These are phyloP conservation scores for Leccinum angustisporum DNA, from an alignment of 1,284 basidiomycete species.

Conservation along the genomic window DNA sequence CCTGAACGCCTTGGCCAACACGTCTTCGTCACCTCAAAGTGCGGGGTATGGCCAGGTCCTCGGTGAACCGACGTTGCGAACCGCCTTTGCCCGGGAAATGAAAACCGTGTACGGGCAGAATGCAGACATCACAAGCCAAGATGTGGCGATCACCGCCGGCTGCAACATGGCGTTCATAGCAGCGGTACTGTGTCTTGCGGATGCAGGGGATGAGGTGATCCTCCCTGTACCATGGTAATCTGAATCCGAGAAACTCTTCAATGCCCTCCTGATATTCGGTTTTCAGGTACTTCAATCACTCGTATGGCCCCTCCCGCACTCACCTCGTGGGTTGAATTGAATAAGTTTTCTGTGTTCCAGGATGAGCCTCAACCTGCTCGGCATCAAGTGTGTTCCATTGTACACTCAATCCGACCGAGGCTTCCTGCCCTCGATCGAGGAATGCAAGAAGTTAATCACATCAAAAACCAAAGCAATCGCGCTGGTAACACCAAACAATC, in stretches of 20 bases:
- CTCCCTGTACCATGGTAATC: conserved; percentile 74
- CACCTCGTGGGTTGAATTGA: conserved; percentile 1
- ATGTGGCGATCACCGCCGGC: conserved; percentile 65
- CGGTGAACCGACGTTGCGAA: conserved; percentile 61
- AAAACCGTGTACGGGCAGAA: conserved; percentile 55
- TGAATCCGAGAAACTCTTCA: background rate
- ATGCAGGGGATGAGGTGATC: conserved; percentile 74
- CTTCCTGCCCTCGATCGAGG: conserved; percentile 59
- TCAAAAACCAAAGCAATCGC: conserved; percentile 67
- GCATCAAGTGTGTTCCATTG: conserved; percentile 63
- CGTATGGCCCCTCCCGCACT: conserved; percentile 40
- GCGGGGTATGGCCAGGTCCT: conserved; percentile 67
- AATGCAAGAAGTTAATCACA: conserved; percentile 53
- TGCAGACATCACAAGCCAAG: conserved; percentile 49
- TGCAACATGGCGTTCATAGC: conserved; percentile 75
- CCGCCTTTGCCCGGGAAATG: conserved; percentile 67
- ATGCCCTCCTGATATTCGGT: conserved; percentile 10
- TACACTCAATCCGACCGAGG: conserved; percentile 53
- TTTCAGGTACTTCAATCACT: conserved; percentile 74
- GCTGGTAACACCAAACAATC: conserved; percentile 77
- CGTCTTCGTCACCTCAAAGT: conserved; percentile 46
- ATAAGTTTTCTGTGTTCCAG: conserved; percentile 34
- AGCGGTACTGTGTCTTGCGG: conserved; percentile 63
- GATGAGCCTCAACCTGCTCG: conserved; percentile 73
- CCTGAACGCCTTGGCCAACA: conserved; percentile 49